These are phyloP conservation scores for Chrysanthemum lavandulifolium DNA, from an alignment of 129 eudicot species.

Conservation along the genomic window DNA sequence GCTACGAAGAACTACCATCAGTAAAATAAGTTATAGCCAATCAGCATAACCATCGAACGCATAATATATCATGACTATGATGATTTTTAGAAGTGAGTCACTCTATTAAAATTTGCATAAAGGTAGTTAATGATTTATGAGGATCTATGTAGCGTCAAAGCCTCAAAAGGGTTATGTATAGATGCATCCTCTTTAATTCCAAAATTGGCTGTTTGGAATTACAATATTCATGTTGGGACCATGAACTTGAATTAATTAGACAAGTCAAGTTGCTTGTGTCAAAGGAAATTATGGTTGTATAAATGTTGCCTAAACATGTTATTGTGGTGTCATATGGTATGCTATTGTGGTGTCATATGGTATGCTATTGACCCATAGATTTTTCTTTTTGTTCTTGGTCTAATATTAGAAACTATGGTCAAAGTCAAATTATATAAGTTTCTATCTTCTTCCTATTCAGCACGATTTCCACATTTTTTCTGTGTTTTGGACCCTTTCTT, in stretches of 20 bases:
- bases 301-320: slow-evolving; percentile 24
- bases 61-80: not conserved
- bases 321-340: slow-evolving; percentile 11
- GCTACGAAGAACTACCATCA: not conserved
- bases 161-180: not conserved
- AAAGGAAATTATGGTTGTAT: not conserved
- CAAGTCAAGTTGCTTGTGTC: slow-evolving; percentile 24
- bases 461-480: slow-evolving; percentile 12
- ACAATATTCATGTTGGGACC: slow-evolving; percentile 17
- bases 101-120: not conserved
- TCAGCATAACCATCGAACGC: not conserved
- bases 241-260: slow-evolving; percentile 32
- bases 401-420: slow-evolving; percentile 17
- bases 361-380: slow-evolving; percentile 6
- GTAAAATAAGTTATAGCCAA: not conserved
- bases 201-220: slow-evolving; percentile 7
- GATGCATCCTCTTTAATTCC: not conserved
- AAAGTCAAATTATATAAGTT: slow-evolving; percentile 20
- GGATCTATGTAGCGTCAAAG: not conserved
- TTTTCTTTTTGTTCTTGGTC: slow-evolving; percentile 7
- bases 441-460: not conserved
- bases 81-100: not conserved
- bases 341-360: slow-evolving; percentile 10
- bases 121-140: not conserved
- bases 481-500: not conserved